phyloP scores from a whole-genome alignment of 768 basidiomycete species.

The Suillus spraguei region DNA sequence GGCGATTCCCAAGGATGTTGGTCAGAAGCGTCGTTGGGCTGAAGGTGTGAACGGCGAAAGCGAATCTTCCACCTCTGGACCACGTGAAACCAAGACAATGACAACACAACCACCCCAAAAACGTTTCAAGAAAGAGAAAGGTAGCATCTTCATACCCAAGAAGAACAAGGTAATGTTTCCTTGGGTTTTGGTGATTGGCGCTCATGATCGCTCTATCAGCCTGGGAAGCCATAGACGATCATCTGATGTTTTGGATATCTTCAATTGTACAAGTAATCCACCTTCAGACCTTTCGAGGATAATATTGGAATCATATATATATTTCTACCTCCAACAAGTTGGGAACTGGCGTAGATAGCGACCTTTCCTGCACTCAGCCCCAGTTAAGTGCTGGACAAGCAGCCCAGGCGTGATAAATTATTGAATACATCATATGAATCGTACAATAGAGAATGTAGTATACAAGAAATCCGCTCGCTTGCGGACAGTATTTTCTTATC shows the following conservation, averaged over 20 bases:
- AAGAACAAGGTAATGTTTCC: conserved; percentile 35
- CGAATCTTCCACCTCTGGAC: conserved; percentile 17
- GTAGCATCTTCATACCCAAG: conserved; percentile 64
- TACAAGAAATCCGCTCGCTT: no score
- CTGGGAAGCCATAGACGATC: conserved; percentile 6
- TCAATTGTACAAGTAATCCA: conserved; percentile 3
- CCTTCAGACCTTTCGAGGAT: background rate
- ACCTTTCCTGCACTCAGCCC: background rate
- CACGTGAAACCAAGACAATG: conserved; percentile 25
- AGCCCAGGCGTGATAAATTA: background rate
- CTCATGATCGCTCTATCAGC: background rate
- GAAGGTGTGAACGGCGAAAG: conserved; percentile 17
- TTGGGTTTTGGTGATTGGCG: background rate
- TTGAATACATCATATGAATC: background rate
- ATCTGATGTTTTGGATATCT: background rate
- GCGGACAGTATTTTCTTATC: no score
- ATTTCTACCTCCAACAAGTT: no score
- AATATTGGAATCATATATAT: background rate
- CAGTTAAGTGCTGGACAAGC: background rate
- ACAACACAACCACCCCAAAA: conserved; percentile 33
- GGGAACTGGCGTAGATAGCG: background rate
- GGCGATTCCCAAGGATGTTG: background rate
- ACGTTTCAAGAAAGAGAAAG: conserved; percentile 36
- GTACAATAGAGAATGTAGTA: background rate
- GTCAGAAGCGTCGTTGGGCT: conserved; percentile 25